A percentile compares a stretch with the other conserved stretches of the same genome.
Evolutionary conservation across 2,329 filamentous ascomycete genomes (phyloP).

Genomic region (Pseudogymnoascus sp.): DNA sequence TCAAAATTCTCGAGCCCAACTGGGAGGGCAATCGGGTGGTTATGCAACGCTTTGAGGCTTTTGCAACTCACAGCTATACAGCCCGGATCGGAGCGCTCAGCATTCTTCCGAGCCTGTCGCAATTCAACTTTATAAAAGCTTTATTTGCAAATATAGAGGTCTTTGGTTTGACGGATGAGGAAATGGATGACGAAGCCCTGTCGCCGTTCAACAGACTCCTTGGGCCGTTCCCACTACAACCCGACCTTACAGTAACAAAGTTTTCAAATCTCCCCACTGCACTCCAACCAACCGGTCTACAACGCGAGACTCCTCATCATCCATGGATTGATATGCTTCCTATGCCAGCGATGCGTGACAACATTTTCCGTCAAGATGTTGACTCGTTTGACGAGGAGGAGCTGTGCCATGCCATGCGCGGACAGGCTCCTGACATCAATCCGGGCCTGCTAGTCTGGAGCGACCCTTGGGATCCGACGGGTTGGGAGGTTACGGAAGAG

Average conservation of each 20-base stretch:
- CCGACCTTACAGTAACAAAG: not conserved
- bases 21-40: not conserved
- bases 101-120: constrained; percentile 2
- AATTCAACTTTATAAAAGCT: not conserved
- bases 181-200: constrained; percentile 1
- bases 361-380: constrained; percentile 19
- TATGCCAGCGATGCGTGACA: constrained; percentile 24
- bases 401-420: constrained; percentile 23
- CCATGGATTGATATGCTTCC: constrained; percentile 26
- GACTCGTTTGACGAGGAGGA: constrained; percentile 23
- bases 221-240: not conserved
- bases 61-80: constrained; percentile 9
- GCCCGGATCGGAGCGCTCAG: constrained; percentile 2
- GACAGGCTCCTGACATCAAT: constrained; percentile 22
- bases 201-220: not conserved
- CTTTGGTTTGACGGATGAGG: constrained; percentile 1
- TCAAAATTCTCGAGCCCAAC: not conserved
- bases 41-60: constrained; percentile 7
- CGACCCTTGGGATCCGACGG: constrained; percentile 25
- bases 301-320: constrained; percentile 22
- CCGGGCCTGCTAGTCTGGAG: constrained; percentile 33
- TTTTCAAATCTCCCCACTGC: not conserved
- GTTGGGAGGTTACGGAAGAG: constrained; percentile 32
- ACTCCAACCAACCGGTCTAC: constrained; percentile 23
- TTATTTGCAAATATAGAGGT: not conserved